Percentiles rank a stretch among this genome's conserved stretches.
These are phyloP conservation scores for Ustilago nuda DNA, from an alignment of 1,284 basidiomycete genomes.

Conservation along the genomic window DNA sequence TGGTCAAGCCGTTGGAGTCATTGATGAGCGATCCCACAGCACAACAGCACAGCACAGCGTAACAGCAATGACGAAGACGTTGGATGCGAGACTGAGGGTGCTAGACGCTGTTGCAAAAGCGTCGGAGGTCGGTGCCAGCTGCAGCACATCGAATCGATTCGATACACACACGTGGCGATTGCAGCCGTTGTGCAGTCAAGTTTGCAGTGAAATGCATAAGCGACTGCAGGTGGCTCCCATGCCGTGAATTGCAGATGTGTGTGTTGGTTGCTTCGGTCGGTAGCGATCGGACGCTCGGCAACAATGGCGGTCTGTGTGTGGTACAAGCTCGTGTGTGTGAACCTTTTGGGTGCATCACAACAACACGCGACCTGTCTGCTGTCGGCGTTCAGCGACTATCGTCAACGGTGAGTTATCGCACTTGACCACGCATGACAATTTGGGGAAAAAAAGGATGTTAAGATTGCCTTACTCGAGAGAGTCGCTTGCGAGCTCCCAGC, in stretches of 20 bases:
- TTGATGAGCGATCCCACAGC: background rate
- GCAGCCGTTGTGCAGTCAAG: slow-evolving; percentile 6
- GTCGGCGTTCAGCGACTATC: slow-evolving; percentile 10
- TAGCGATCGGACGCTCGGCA: slow-evolving; percentile 28
- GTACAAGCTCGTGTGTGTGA: slow-evolving; percentile 10
- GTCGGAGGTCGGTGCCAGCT: slow-evolving; percentile 13
- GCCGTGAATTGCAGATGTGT: background rate
- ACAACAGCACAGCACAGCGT: background rate
- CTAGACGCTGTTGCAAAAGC: background rate
- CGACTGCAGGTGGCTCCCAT: background rate
- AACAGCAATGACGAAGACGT: background rate
- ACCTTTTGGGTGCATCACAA: slow-evolving; percentile 4
- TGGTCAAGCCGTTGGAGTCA: slow-evolving; percentile 1
- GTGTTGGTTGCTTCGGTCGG: slow-evolving; percentile 1
- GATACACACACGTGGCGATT: slow-evolving; percentile 5
- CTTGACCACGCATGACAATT: too few relatives aligned
- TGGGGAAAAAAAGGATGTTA: too few relatives aligned
- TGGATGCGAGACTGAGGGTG: background rate
- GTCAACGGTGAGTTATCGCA: background rate
- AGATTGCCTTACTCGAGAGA: too few relatives aligned
- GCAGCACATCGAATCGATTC: slow-evolving; percentile 13
- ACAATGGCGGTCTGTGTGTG: background rate
- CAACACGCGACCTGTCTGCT: slow-evolving; percentile 12
- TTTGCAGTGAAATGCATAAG: background rate
- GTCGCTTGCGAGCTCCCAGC: too few relatives aligned